Evolutionary conservation across 805 yeast species (phyloP), one percentile per base, ranked within the genome.

Genomic region (Blastobotrys muscicola): DNA sequence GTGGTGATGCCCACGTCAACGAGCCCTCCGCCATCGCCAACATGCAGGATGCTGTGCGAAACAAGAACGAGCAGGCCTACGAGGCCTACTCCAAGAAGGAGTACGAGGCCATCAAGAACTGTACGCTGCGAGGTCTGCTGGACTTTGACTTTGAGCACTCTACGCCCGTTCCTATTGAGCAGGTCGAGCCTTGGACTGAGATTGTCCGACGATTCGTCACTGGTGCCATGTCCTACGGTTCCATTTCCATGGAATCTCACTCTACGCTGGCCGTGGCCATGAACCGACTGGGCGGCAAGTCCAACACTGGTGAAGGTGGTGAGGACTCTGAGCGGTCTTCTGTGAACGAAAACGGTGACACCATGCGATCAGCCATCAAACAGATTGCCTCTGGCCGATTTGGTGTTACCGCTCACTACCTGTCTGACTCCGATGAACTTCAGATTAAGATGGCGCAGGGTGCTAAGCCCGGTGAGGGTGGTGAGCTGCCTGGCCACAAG

Each of bases 221-320:
- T n/a, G 98, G 98, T 69, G 98, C 98, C 42, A 90, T 90, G 98
- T 89, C 97, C 1, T 90, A 92, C 60, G 98, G 98, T 60, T 90
- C 97, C 39, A 90, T 90, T 60, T 90, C 97, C 3, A 84, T 89
- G 95, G 98, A 90, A 67, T 89, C 97, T 2, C 98, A 90, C 67
- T 86, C 97, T 3, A 90, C 98, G 8, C 70, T 90, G 55, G 98
- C 98, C 10, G 94, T 90, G 44, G 98, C 98, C 38, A 90, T 90
- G 98, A 90, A 90, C 71, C 74, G 97, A 63, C 73, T 90, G 51
- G 97, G 97, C 43, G 98, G 97, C 54, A 92, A 89, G 67, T 86
- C 96, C 39, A 90, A 90, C 65, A 89, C 97, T 49, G 98, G 98
- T 71, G 98, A 90, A 72, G 98, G 98, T 72, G 98, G 98, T 72